phyloP scores from a whole-genome alignment of 306 rosid species.

The Carpinus fangiana region DNA sequence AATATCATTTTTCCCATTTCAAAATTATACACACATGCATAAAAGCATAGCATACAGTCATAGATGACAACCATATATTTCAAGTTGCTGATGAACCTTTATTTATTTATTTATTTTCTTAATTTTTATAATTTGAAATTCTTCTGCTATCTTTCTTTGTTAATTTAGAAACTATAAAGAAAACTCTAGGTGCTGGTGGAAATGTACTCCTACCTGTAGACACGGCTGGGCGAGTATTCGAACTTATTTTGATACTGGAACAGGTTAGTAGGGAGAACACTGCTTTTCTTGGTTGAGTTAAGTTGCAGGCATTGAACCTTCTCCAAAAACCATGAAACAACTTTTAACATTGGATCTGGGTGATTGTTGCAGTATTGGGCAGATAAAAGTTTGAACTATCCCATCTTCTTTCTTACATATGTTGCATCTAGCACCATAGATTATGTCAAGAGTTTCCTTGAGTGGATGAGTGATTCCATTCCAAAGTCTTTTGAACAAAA shows the following conservation, averaged over 20 bases:
- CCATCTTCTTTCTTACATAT: slow-evolving; percentile 77
- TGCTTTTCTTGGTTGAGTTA: slow-evolving; percentile 1
- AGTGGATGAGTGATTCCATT: slow-evolving; percentile 98
- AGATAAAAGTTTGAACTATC: slow-evolving; percentile 75
- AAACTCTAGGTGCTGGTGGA: slow-evolving; percentile 84
- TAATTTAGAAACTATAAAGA: slow-evolving; percentile 69
- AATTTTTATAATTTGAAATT: not conserved
- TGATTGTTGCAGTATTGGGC: slow-evolving; percentile 81
- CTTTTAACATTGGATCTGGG: slow-evolving; percentile 33
- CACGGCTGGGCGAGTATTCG: slow-evolving; percentile 87
- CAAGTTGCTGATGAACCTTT: not conserved
- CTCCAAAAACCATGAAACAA: not conserved
- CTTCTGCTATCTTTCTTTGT: slow-evolving; percentile 21
- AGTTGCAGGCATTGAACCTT: not conserved
- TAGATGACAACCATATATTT: not conserved
- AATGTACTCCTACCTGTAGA: slow-evolving; percentile 88
- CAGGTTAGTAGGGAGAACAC: slow-evolving; percentile 53
- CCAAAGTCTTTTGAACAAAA: slow-evolving; percentile 93
- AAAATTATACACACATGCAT: not conserved
- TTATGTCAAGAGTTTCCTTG: slow-evolving; percentile 88
- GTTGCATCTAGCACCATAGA: slow-evolving; percentile 91
- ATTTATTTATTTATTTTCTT: not conserved
- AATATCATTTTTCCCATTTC: not conserved
- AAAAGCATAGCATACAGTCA: not conserved
- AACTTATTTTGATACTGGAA: slow-evolving; percentile 83